Percentiles rank a stretch among this genome's conserved stretches.
These are phyloP conservation scores for Gossypium laxum DNA, from an alignment of 441 rosid species.

Conservation along the genomic window DNA sequence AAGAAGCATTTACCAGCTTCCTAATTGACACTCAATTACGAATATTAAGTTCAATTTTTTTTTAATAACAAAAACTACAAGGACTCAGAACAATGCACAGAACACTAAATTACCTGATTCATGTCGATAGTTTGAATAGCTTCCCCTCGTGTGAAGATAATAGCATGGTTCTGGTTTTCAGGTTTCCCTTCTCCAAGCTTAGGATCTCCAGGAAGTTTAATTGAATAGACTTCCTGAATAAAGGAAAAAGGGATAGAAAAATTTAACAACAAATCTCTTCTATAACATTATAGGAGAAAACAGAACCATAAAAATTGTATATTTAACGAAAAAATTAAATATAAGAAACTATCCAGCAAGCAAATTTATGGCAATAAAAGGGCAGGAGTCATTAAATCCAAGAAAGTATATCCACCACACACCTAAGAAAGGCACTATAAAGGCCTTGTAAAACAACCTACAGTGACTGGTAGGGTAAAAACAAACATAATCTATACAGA, in stretches of 20 bases:
- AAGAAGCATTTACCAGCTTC: not conserved
- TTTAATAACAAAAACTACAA: not conserved
- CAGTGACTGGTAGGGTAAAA: not conserved
- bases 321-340: not conserved
- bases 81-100: not conserved
- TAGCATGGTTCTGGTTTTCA: constrained; percentile 89
- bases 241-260: constrained; percentile 14
- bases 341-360: not conserved
- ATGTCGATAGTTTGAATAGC: constrained; percentile 97
- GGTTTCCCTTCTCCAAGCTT: constrained; percentile 99
- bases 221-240: constrained; percentile 76
- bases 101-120: constrained; percentile 62
- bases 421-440: not conserved
- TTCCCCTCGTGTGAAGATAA: constrained; percentile 85
- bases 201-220: constrained; percentile 93
- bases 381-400: not conserved
- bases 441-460: not conserved
- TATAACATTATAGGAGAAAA: not conserved
- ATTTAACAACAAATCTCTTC: not conserved
- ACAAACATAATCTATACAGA: not conserved
- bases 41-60: not conserved
- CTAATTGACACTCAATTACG: not conserved
- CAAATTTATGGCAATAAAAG: not conserved
- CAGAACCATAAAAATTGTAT: not conserved
- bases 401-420: not conserved